phyloP scores from a whole-genome alignment of 805 yeast species.

The Ogataea nakhonphanomensis region DNA sequence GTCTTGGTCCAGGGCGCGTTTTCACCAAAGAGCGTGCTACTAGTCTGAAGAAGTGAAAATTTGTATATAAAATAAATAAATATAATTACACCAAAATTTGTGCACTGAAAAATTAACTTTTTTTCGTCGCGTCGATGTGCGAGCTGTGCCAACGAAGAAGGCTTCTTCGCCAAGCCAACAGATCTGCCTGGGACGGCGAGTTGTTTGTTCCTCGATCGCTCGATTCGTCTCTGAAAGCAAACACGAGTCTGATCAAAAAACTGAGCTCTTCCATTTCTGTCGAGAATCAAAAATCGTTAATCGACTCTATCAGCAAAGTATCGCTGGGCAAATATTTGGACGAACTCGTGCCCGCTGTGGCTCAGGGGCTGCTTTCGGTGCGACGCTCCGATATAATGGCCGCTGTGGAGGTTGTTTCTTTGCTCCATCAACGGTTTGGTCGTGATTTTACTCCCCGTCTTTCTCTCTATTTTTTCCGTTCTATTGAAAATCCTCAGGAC shows the following conservation, averaged over 20 bases:
- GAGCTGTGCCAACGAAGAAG: conserved; percentile 18
- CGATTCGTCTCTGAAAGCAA: conserved; percentile 79
- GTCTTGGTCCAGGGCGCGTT: conserved; percentile 71
- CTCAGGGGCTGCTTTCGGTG: conserved; percentile 57
- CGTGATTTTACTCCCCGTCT: conserved; percentile 48
- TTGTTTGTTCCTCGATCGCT: conserved; percentile 34
- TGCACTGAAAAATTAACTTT: background rate
- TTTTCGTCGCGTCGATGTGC: conserved; percentile 1
- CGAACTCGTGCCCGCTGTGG: conserved; percentile 60
- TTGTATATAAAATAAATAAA: conserved; percentile 11
- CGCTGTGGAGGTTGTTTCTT: conserved; percentile 63
- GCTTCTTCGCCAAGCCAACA: conserved; percentile 40
- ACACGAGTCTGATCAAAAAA: conserved; percentile 74
- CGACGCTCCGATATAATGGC: conserved; percentile 56
- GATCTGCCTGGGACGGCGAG: conserved; percentile 53
- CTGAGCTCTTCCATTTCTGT: conserved; percentile 53
- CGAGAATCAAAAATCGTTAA: conserved; percentile 44
- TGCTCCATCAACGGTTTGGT: conserved; percentile 73
- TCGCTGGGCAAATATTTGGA: conserved; percentile 72
- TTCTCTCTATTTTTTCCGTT: conserved; percentile 39
- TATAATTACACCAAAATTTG: no score
- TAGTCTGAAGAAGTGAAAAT: background rate
- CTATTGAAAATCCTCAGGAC: conserved; percentile 15
- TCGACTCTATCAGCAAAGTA: conserved; percentile 59
- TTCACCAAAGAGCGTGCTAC: conserved; percentile 58